A percentile compares a stretch with the other conserved stretches of the same genome.
Evolutionary conservation across 2,329 filamentous ascomycete species (phyloP).

Genomic region (Aulographum hederae): DNA sequence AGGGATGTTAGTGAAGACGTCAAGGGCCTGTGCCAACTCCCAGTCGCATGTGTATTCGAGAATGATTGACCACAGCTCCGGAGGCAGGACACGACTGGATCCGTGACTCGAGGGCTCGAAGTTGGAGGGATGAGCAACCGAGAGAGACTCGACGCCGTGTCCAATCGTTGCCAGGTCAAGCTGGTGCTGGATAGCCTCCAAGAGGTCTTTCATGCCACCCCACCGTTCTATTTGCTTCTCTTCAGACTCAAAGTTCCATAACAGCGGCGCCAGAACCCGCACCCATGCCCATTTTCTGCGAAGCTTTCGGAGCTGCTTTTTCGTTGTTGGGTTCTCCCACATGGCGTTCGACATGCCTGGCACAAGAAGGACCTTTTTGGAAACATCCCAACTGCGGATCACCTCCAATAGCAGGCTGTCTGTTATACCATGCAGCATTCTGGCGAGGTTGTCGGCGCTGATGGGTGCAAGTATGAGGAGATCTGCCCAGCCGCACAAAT

Average conservation of each 20-base stretch:
- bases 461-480: conserved; percentile 70
- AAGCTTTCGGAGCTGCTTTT: conserved; percentile 72
- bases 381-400: conserved; percentile 69
- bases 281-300: conserved; percentile 77
- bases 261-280: conserved; percentile 57
- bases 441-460: conserved; percentile 66
- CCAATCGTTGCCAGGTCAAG: conserved; percentile 58
- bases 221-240: conserved; percentile 27
- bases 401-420: conserved; percentile 68
- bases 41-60: conserved; percentile 74
- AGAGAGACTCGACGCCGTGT: conserved; percentile 40
- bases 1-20: conserved; percentile 60
- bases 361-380: conserved; percentile 68
- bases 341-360: conserved; percentile 78
- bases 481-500: conserved; percentile 75
- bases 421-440: conserved; percentile 72
- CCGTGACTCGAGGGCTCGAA: conserved; percentile 7
- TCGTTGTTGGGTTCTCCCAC: conserved; percentile 82
- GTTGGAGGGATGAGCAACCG: conserved; percentile 9
- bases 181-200: conserved; percentile 59
- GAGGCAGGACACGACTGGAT: conserved; percentile 38
- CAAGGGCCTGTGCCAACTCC: conserved; percentile 70
- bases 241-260: conserved; percentile 64
- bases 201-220: conserved; percentile 48
- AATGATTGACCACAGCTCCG: conserved; percentile 79